phyloP scores from a whole-genome alignment of 2,329 filamentous ascomycete genomes.

The Berkeleyomyces rouxiae region DNA sequence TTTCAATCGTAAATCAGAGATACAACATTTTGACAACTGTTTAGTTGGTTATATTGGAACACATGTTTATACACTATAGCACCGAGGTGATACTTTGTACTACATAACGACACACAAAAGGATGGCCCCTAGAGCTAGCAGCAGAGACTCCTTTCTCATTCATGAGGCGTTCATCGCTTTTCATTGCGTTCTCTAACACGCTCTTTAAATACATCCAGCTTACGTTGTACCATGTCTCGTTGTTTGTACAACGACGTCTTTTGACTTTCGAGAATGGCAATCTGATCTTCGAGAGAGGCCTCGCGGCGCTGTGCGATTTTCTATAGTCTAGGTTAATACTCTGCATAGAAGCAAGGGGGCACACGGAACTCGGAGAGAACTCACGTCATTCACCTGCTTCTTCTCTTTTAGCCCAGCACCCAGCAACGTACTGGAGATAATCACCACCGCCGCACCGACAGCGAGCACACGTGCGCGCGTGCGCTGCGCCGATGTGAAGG shows the following conservation, averaged over 20 bases:
- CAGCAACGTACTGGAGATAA: conserved; percentile 31
- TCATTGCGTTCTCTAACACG: conserved; percentile 24
- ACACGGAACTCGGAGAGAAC: conserved; percentile 1
- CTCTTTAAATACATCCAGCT: conserved; percentile 25
- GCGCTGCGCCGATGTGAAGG: conserved; percentile 1
- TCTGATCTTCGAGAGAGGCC: conserved; percentile 27
- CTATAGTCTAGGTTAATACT: conserved; percentile 14
- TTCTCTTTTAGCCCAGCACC: conserved; percentile 34
- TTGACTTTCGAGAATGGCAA: conserved; percentile 28
- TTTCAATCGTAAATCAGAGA: neutral
- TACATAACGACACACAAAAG: too few species aligned
- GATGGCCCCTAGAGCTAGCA: too few species aligned
- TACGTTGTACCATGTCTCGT: conserved; percentile 25
- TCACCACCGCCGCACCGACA: conserved; percentile 29
- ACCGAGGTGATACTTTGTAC: too few species aligned
- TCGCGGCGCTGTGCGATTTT: conserved; percentile 24
- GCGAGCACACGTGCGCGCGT: conserved; percentile 20
- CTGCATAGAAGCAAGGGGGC: neutral
- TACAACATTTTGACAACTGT: too few species aligned
- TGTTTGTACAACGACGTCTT: conserved; percentile 25
- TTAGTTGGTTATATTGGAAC: too few species aligned
- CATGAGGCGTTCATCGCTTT: conserved; percentile 14
- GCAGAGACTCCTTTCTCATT: too few species aligned
- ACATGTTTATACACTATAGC: too few species aligned
- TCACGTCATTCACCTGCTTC: conserved; percentile 29